Evolutionary conservation across 2,329 filamentous ascomycete genomes (phyloP).

Genomic region (Hymenoscyphus fructigenus): DNA sequence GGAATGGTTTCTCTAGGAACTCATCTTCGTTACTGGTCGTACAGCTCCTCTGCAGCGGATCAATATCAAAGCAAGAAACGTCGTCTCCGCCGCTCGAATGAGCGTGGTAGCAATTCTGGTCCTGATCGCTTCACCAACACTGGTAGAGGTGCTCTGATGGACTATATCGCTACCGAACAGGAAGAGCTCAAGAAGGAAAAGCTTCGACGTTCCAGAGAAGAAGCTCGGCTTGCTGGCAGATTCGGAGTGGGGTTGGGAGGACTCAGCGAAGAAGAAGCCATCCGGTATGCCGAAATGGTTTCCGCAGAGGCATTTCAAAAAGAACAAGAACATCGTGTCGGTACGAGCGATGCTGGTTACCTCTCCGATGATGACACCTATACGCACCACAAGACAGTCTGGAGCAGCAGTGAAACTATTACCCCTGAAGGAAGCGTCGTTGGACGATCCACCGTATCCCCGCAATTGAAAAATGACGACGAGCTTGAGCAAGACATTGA

Average conservation of each 20-base stretch:
- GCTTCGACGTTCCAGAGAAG: constrained; percentile 63
- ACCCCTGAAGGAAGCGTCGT: constrained; percentile 56
- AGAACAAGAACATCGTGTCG: constrained; percentile 57
- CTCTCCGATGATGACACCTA: constrained; percentile 45
- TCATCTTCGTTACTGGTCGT: constrained; percentile 89
- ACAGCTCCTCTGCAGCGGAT: constrained; percentile 75
- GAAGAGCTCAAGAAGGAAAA: constrained; percentile 76
- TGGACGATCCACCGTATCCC: constrained; percentile 35
- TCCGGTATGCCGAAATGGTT: constrained; percentile 65
- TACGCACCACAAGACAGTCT: constrained; percentile 36
- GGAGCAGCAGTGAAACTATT: constrained; percentile 45
- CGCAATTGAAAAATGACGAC: constrained; percentile 40
- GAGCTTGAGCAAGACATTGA: constrained; percentile 61
- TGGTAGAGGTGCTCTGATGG: constrained; percentile 68
- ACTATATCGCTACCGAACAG: constrained; percentile 84
- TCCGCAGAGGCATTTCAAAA: constrained; percentile 58
- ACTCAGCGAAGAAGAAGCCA: constrained; percentile 63
- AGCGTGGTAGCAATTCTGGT: constrained; percentile 59
- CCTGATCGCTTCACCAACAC: constrained; percentile 58
- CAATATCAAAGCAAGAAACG: constrained; percentile 76
- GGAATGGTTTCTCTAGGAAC: constrained; percentile 86
- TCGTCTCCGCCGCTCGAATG: constrained; percentile 63
- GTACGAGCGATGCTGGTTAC: constrained; percentile 45
- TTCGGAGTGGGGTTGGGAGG: constrained; percentile 80
- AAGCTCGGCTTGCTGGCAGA: constrained; percentile 68